Conservation (phyloP, 768 basidiomycete genomes). For the Pulveroboletus sp. region DNA sequence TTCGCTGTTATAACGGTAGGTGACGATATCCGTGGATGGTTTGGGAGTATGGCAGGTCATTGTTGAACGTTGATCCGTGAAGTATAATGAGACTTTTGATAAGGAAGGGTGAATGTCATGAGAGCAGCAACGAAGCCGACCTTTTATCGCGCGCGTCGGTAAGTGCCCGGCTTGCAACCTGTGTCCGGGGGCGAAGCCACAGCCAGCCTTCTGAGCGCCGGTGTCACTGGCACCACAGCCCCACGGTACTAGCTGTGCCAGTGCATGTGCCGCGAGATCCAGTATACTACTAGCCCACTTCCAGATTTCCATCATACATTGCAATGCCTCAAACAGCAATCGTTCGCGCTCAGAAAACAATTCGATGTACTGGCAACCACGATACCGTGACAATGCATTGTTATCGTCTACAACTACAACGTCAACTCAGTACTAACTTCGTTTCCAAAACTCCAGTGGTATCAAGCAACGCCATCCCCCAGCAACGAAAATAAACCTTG, state of each 20-base stretch:
- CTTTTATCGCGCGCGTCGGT: too few species aligned
- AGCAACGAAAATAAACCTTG: slow-evolving; percentile 41
- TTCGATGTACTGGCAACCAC: too few species aligned
- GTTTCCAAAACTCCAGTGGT: background rate
- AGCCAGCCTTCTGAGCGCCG: too few species aligned
- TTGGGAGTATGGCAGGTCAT: slow-evolving; percentile 5
- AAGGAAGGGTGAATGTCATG: background rate
- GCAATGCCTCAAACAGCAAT: too few species aligned
- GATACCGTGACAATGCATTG: background rate
- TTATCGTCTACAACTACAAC: background rate
- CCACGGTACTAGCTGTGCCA: too few species aligned
- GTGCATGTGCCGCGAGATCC: too few species aligned
- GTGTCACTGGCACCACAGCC: too few species aligned
- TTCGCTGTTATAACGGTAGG: slow-evolving; percentile 41
- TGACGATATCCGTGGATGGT: slow-evolving; percentile 40
- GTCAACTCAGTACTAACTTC: background rate
- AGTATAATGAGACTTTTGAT: background rate
- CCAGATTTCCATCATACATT: background rate
- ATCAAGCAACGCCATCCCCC: slow-evolving; percentile 36
- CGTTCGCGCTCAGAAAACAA: too few species aligned
- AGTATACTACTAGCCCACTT: too few species aligned
- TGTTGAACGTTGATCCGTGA: too few species aligned
- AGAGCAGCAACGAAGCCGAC: background rate
- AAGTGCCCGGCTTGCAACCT: too few species aligned
- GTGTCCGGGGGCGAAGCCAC: too few species aligned